Base-by-base conservation (phyloP, 805 yeast genomes). In the Lipomyces yamadae region DNA sequence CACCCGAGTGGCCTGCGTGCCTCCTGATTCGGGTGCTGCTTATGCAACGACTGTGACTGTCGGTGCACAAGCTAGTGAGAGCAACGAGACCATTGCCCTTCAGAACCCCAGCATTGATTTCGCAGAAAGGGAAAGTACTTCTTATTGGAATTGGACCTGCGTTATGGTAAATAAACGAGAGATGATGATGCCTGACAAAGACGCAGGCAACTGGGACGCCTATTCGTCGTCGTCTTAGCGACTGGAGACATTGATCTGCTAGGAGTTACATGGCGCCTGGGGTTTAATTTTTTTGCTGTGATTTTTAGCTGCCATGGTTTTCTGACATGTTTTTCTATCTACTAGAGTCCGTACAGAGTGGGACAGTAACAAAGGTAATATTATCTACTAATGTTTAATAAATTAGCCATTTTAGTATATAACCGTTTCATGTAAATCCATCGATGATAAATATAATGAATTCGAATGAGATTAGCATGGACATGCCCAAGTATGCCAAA, bases 91-190 rank as follows among this genome's bases (percentile, higher is more conserved):
- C 30, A 58, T 7, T 45, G 30, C 30, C 24, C 42, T 45, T 37
- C 37, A 33, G n/a, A 13, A 33, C 3, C 4, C 24, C 34, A 30
- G 55, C 34, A 29, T 11, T 13, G 50, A 53, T n/a, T 10, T 35
- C 2, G 11, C 32, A 10, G 55, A 37, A 10, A 30, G 35, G 42
- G 62, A 64, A 1, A 61, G 60, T 33, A 2, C 42, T 15, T 59
- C 58, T n/a, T 65, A 60, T 39, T 67, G 70, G 70, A 67, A 67
- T 37, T 67, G 70, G 70, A 55, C 69, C 8, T 67, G 70, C 56
- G 33, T 50, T 32, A 11, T 62, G 18, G 55, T 65, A 24, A 67
- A 67, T 55, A 60, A 65, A 60, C 60, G 15, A 32, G 64, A 67
- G 45, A n/a, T 59, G 11, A 61, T 64, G 50, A 45, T 61, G 32